Base-by-base conservation (phyloP, 768 basidiomycete species). In the Mycena belliarum region DNA sequence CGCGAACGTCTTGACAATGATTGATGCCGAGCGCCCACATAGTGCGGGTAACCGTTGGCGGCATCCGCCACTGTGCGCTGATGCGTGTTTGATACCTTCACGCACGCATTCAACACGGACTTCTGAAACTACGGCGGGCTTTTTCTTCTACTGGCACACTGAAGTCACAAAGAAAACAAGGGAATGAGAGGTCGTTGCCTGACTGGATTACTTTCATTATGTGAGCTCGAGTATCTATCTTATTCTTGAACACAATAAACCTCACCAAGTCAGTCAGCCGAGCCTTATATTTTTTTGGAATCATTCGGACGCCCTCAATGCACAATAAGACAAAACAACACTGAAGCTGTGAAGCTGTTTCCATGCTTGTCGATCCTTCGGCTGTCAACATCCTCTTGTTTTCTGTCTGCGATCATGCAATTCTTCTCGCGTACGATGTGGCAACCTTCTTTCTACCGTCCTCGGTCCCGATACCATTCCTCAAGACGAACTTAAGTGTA, bases 281-380 rank as follows among this genome's bases (percentile, higher is more conserved):
- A 54, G 6, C 47, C 54, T 49, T 49, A 23, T 55, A 55, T 21
- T 49, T 50, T 45, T n/a, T n/a, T n/a, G n/a, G 37, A 43, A 50
- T 38, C 49, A 57, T 38, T 29, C 21, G 28, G 15, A 50, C 49
- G 55, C 55, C 55, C 55, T 57, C 55, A 57, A 51, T 2, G 26
- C 43, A 50, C 42, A 57, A 57, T 45, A 51, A n/a, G 38, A 23
- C 43, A 51, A 51, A 57, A 57, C 44, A 57, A n/a, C 26, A 20
- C 33, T 16, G 14, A 47, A 32, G 29, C n/a, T 55, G 16, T 47
- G 29, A 32, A 32, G 26, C 46, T 43, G 24, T 45, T 25, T 24
- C 46, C 3, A 20, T 44, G 21, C 37, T 49, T 20, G 18, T 23
- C 48, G 43, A 32, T 32, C 29, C 43, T 50, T 24, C 6, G n/a